A percentile compares a stretch with the other conserved stretches of the same genome.
Evolutionary conservation across 139 green algal species (phyloP).

Genomic region (Picochlorum sp.): DNA sequence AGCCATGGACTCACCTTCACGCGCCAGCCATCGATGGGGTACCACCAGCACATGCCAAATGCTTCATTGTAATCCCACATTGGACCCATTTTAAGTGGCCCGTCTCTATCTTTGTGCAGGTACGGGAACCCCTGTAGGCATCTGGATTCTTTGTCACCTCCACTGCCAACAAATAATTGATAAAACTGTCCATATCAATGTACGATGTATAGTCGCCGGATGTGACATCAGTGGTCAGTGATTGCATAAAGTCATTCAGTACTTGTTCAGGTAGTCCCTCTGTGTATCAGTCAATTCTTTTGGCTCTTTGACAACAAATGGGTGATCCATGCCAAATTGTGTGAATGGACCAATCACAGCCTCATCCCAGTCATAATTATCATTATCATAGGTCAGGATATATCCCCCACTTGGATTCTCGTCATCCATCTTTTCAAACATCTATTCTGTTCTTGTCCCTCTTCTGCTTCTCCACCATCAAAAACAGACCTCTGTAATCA

Average conservation of each 20-base stretch:
- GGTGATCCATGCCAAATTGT: constrained; percentile 9
- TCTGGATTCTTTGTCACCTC: constrained; percentile 55
- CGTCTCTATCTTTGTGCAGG: constrained; percentile 27
- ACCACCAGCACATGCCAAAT: constrained; percentile 74
- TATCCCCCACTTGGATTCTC: constrained; percentile 26
- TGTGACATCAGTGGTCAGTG: background rate
- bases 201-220: constrained; percentile 22
- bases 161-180: constrained; percentile 43
- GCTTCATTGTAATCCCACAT: constrained; percentile 49
- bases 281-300: background rate
- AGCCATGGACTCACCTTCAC: constrained; percentile 13
- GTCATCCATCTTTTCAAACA: constrained; percentile 12
- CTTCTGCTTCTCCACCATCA: constrained; percentile 19
- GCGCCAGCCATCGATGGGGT: constrained; percentile 54
- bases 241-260: constrained; percentile 18
- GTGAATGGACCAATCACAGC: constrained; percentile 12
- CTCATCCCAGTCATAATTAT: constrained; percentile 42
- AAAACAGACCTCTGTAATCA: constrained; percentile 30
- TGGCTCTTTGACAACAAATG: constrained; percentile 18
- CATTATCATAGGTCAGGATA: constrained; percentile 47
- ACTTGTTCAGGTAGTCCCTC: constrained; percentile 13
- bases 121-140: constrained; percentile 20
- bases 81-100: constrained; percentile 13
- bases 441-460: constrained; percentile 8
- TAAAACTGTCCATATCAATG: constrained; percentile 30